Percentiles rank a stretch among this genome's conserved stretches.
These are phyloP conservation scores for Venturia carpophila DNA, from an alignment of 2,329 filamentous ascomycete species.

Conservation along the genomic window DNA sequence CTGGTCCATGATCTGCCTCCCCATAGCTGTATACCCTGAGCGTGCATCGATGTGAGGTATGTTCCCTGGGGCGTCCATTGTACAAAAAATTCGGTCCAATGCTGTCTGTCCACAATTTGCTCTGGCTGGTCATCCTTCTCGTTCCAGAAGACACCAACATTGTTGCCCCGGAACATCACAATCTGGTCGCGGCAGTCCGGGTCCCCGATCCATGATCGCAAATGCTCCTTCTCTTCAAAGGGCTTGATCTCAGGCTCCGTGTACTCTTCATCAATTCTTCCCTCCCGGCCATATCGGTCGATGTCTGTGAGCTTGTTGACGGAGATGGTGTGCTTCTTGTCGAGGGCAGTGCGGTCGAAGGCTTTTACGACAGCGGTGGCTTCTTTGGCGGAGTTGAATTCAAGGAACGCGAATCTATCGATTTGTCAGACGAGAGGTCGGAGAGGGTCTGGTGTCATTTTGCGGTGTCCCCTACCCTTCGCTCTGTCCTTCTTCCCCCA, in stretches of 20 bases:
- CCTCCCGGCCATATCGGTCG: constrained; percentile 90
- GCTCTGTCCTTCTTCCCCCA: constrained; percentile 79
- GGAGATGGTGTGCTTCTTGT: constrained; percentile 91
- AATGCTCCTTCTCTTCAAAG: constrained; percentile 87
- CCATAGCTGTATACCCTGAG: constrained; percentile 96
- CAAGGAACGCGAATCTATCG: constrained; percentile 85
- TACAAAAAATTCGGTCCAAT: constrained; percentile 97
- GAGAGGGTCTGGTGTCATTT: not conserved
- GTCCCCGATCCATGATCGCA: constrained; percentile 89
- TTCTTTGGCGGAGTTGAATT: constrained; percentile 86
- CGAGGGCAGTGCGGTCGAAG: constrained; percentile 77
- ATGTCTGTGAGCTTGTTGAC: constrained; percentile 99
- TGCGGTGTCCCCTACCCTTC: constrained; percentile 56
- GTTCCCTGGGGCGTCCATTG: constrained; percentile 97
- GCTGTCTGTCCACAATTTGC: constrained; percentile 78
- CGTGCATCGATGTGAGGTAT: constrained; percentile 88
- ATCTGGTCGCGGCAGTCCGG: constrained; percentile 89
- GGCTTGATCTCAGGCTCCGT: constrained; percentile 70
- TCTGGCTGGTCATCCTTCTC: constrained; percentile 90
- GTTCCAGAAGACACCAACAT: constrained; percentile 96
- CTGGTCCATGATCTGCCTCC: constrained; percentile 83
- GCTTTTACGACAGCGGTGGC: constrained; percentile 82
- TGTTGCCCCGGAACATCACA: constrained; percentile 85
- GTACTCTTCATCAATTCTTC: constrained; percentile 87
- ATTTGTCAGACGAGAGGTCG: not conserved